A percentile compares a stretch with the other conserved stretches of the same genome.
These are phyloP conservation scores for Actinidia arguta DNA, from an alignment of 179 eudicot genomes.

Conservation along the genomic window DNA sequence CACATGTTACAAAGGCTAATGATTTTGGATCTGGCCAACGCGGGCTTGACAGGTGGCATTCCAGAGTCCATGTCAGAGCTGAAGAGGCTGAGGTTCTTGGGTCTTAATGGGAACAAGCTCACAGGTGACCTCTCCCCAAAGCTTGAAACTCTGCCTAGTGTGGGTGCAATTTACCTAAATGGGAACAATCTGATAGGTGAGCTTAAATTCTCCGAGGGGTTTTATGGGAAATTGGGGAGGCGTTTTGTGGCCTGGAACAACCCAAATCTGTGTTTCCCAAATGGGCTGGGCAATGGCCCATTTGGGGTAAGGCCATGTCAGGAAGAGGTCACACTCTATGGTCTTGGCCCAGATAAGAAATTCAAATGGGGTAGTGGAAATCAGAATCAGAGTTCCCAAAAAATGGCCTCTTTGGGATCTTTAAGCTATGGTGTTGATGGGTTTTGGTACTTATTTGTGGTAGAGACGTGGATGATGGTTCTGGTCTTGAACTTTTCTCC, in stretches of 20 bases:
- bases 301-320: constrained; percentile 66
- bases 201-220: constrained; percentile 51
- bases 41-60: constrained; percentile 60
- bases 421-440: constrained; percentile 37
- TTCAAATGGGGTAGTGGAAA: constrained; percentile 29
- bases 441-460: constrained; percentile 41
- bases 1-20: constrained; percentile 45
- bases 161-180: constrained; percentile 59
- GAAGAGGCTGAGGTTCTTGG: constrained; percentile 50
- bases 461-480: constrained; percentile 37
- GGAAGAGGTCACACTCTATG: constrained; percentile 33
- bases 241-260: constrained; percentile 81
- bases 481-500: constrained; percentile 26
- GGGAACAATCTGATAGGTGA: constrained; percentile 76
- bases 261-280: constrained; percentile 62
- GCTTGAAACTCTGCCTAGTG: constrained; percentile 50
- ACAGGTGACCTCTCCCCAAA: constrained; percentile 33
- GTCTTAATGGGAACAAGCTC: too few species aligned
- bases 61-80: constrained; percentile 59
- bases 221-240: constrained; percentile 74
- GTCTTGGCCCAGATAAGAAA: constrained; percentile 19
- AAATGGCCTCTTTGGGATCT: constrained; percentile 38
- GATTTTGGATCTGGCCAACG: constrained; percentile 64
- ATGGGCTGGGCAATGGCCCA: constrained; percentile 37
- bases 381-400: constrained; percentile 23